Base-by-base conservation (phyloP, 2,329 filamentous ascomycete species). In the Aureobasidium sp. region DNA sequence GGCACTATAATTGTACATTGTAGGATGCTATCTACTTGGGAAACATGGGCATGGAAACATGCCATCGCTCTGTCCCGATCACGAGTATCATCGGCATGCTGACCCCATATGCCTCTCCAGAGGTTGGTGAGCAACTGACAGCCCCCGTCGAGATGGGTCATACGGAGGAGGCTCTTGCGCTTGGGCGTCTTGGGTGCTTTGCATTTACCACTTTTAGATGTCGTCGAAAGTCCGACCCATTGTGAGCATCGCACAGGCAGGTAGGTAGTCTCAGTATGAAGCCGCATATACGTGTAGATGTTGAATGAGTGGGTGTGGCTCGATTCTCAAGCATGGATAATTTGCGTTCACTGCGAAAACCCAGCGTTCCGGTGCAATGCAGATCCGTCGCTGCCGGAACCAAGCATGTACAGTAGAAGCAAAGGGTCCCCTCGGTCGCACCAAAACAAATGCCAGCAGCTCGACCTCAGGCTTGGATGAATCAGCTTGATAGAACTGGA, bases 301-400 rank as follows among this genome's bases (percentile, higher is more conserved):
- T 32, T 13, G 34, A 1, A 10, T 8, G 9, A 50, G 34, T 52
- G 34, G 34, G 20, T 27, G 20, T 37, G 20, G 20, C 34, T 37
- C 20, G 20, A 20, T 20, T 20, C 20, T 20, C 36, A 20, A 17
- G 3, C 12, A 27, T 39, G 13, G 13, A 34, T 17, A 20, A 53
- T 27, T 41, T 41, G 24, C 36, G 36, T 32, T 41, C 50, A 3
- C 12, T 27, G 20, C 12, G 12, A 55, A 41, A 29, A 55, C 51
- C 51, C 51, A 55, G 51, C 36, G 37, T 55, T 32, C 37, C 37
- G 51, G 51, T 43, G 51, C 51, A 15, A 36, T 55, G 51, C 37
- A 55, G 51, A 32, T 55, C 51, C 51, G 26, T 43, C 36, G 24
- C 51, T 29, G 17, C 37, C 51, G 37, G 37, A 55, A 43, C 51